Percentiles rank a stretch among this genome's conserved stretches.
Evolutionary conservation across 177 flowering plant species (phyloP).

Genomic region (Vitis hybrid): DNA sequence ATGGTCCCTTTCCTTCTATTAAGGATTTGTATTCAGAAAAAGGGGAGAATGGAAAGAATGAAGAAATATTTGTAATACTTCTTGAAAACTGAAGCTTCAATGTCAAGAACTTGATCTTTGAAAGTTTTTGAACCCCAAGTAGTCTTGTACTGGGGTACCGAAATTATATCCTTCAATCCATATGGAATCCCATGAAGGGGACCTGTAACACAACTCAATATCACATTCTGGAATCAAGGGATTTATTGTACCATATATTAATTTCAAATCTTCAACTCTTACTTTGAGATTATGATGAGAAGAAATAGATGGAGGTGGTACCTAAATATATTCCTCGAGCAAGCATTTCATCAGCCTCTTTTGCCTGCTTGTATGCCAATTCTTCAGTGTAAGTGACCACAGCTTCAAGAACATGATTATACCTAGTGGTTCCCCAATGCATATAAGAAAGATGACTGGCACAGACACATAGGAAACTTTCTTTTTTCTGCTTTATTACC

Average conservation of each 20-base stretch:
- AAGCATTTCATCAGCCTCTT: slow-evolving; percentile 72
- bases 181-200: slow-evolving; percentile 98
- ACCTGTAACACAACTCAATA: slow-evolving; percentile 39
- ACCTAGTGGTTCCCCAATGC: slow-evolving; percentile 34
- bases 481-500: slow-evolving; percentile 31
- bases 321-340: slow-evolving; percentile 75
- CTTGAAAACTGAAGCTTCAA: slow-evolving; percentile 92
- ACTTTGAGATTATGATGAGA: background rate
- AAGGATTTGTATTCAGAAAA: background rate
- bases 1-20: background rate
- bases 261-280: background rate
- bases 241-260: background rate
- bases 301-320: slow-evolving; percentile 21
- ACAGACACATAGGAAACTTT: background rate
- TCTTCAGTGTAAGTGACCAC: slow-evolving; percentile 83
- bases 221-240: background rate
- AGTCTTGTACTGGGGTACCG: slow-evolving; percentile 80
- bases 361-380: slow-evolving; percentile 82
- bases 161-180: slow-evolving; percentile 88
- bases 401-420: slow-evolving; percentile 66
- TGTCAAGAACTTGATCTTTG: slow-evolving; percentile 74
- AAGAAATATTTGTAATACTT: slow-evolving; percentile 45
- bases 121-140: slow-evolving; percentile 93
- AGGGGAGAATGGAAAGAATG: background rate
- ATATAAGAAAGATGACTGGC: background rate